phyloP scores from a whole-genome alignment of 2,329 filamentous ascomycete genomes.

The Monosporascus sp. region DNA sequence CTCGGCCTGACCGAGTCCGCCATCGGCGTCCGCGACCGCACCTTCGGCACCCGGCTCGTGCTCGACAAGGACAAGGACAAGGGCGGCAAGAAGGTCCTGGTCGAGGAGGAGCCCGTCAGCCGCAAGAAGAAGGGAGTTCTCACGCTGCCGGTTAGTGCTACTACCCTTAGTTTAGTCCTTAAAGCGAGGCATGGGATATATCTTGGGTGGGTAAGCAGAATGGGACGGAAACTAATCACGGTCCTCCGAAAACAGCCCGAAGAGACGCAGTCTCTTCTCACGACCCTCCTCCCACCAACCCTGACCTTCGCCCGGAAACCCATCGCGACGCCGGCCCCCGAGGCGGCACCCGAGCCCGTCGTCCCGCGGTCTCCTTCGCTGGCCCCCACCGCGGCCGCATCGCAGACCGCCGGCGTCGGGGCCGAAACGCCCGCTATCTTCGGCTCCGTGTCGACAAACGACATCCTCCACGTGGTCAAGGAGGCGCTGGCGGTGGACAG shows the following conservation, averaged over 20 bases:
- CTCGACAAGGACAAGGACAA: slow-evolving; percentile 9
- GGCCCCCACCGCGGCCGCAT: slow-evolving; percentile 19
- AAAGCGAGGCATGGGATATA: too few relatives aligned
- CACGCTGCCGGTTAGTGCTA: slow-evolving; percentile 17
- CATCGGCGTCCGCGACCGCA: slow-evolving; percentile 29
- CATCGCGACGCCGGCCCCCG: slow-evolving; percentile 15
- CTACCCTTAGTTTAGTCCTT: background rate
- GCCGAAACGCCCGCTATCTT: slow-evolving; percentile 29
- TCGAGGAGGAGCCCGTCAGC: slow-evolving; percentile 4
- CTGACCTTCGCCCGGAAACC: slow-evolving; percentile 35
- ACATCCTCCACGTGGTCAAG: slow-evolving; percentile 31
- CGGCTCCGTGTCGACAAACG: slow-evolving; percentile 36
- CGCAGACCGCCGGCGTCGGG: slow-evolving; percentile 5
- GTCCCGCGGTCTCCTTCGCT: slow-evolving; percentile 22
- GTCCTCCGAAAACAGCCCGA: slow-evolving; percentile 23
- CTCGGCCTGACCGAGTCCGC: slow-evolving; percentile 26
- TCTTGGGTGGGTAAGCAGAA: background rate
- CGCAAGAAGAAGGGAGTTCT: slow-evolving; percentile 20
- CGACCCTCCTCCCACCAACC: slow-evolving; percentile 28
- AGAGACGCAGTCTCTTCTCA: slow-evolving; percentile 30
- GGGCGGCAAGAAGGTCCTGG: slow-evolving; percentile 1
- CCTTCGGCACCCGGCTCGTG: slow-evolving; percentile 19
- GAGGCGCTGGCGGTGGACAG: slow-evolving; percentile 27
- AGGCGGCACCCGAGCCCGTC: slow-evolving; percentile 8
- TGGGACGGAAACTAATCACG: slow-evolving; percentile 1